Evolutionary conservation across 2,329 filamentous ascomycete species (phyloP).

Genomic region (Fusarium albidum): DNA sequence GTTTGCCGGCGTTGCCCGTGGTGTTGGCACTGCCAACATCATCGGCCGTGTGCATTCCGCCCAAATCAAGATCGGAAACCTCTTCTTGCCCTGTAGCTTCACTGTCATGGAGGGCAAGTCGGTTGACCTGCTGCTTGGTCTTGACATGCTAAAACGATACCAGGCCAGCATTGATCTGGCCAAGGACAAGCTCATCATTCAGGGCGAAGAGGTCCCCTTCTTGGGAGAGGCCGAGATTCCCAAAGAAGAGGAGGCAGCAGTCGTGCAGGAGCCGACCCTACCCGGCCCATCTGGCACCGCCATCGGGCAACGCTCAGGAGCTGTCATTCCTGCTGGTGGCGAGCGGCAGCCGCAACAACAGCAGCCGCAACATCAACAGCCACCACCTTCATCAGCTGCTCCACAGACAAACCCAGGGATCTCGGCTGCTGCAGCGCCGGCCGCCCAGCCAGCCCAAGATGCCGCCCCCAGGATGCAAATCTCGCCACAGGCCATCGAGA

Average conservation of each 20-base stretch:
- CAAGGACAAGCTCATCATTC: constrained; percentile 85
- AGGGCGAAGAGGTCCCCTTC: constrained; percentile 88
- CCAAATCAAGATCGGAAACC: constrained; percentile 89
- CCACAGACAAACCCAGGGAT: constrained; percentile 38
- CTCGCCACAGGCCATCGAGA: constrained; percentile 74
- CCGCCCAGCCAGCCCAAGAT: constrained; percentile 39
- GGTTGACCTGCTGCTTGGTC: constrained; percentile 88
- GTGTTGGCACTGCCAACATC: constrained; percentile 93
- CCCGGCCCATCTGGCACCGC: constrained; percentile 87
- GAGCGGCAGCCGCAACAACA: constrained; percentile 35
- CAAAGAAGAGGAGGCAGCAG: constrained; percentile 79
- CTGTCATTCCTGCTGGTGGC: constrained; percentile 58
- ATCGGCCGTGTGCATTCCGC: constrained; percentile 95
- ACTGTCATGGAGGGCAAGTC: constrained; percentile 99
- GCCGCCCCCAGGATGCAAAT: constrained; percentile 45
- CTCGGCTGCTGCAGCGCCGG: constrained; percentile 38
- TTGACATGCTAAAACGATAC: constrained; percentile 97
- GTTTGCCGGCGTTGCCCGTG: constrained; percentile 89
- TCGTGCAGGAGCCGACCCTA: constrained; percentile 82
- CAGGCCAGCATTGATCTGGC: constrained; percentile 91
- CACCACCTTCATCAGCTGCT: constrained; percentile 25
- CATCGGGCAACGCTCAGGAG: constrained; percentile 84
- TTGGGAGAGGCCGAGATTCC: constrained; percentile 93
- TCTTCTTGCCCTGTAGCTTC: constrained; percentile 92
- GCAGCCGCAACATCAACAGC: constrained; percentile 25